These are phyloP conservation scores for Phytophthora ramorum DNA, from an alignment of 352 stramenopile species.

Conservation along the genomic window DNA sequence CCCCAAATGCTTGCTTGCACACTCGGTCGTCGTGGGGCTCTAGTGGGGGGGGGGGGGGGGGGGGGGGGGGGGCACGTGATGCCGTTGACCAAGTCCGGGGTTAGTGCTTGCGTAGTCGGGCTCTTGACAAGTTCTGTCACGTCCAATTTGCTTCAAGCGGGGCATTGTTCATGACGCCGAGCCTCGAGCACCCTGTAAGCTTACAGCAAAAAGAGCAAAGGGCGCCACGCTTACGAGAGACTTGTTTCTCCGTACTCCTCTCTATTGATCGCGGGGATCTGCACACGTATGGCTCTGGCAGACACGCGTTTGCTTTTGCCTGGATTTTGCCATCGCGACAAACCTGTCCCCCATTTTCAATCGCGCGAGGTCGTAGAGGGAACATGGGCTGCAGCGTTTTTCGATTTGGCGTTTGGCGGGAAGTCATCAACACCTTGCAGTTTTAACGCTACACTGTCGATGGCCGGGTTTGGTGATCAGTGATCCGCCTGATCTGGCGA, in stretches of 20 bases:
- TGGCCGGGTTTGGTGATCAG: neutral
- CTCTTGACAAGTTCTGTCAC: too few species aligned
- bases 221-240: neutral
- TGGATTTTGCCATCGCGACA: slow-evolving; percentile 16
- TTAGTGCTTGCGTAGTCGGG: too few species aligned
- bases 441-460: slow-evolving; percentile 1
- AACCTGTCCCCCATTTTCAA: neutral
- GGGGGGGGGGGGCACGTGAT: too few species aligned
- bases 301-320: neutral
- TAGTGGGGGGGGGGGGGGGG: too few species aligned
- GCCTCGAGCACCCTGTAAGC: slow-evolving; percentile 12
- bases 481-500: neutral
- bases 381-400: slow-evolving; percentile 20
- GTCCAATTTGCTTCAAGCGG: too few species aligned
- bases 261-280: slow-evolving; percentile 23
- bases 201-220: slow-evolving; percentile 6
- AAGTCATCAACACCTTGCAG: slow-evolving; percentile 12
- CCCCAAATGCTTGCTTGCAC: too few species aligned
- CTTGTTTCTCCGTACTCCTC: slow-evolving; percentile 11
- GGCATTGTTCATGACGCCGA: slow-evolving; percentile 19
- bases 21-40: too few species aligned
- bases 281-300: slow-evolving; percentile 13
- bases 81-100: too few species aligned
- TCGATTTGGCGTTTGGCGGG: slow-evolving; percentile 27
- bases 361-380: neutral